Evolutionary conservation across 768 basidiomycete genomes (phyloP).

Genomic region (Russula lepida): DNA sequence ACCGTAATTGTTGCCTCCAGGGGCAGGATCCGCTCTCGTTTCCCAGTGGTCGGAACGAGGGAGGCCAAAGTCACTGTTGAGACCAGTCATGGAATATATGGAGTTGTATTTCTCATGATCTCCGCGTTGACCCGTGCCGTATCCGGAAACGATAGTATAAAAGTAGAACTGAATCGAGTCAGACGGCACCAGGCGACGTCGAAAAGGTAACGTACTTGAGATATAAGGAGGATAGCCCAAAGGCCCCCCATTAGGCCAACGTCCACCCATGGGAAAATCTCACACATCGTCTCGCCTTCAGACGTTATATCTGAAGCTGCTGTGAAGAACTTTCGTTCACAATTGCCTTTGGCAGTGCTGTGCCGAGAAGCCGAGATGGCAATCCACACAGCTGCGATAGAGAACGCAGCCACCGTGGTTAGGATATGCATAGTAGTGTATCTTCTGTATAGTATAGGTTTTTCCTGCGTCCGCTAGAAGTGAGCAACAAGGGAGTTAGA

Average conservation of each 20-base stretch:
- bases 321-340: constrained; percentile 50
- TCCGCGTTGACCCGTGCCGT: constrained; percentile 61
- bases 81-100: constrained; percentile 50
- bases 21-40: constrained; percentile 33
- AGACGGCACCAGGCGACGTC: constrained; percentile 29
- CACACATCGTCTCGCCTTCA: constrained; percentile 70
- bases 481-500: not conserved
- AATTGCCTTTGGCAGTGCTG: constrained; percentile 56
- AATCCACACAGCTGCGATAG: constrained; percentile 73
- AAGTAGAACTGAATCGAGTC: constrained; percentile 38
- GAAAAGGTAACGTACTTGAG: constrained; percentile 50
- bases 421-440: constrained; percentile 62
- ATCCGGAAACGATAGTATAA: constrained; percentile 46
- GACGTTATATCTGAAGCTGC: constrained; percentile 29
- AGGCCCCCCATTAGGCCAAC: constrained; percentile 86
- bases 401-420: constrained; percentile 51
- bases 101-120: constrained; percentile 78
- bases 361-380: constrained; percentile 75
- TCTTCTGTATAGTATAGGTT: constrained; percentile 51
- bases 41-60: constrained; percentile 67
- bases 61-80: constrained; percentile 55
- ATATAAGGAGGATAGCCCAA: constrained; percentile 70
- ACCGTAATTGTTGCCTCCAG: constrained; percentile 12
- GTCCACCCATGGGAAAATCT: constrained; percentile 88
- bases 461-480: constrained; percentile 42